phyloP scores from a whole-genome alignment of 768 basidiomycete genomes.

The Termitomyces sp. region DNA sequence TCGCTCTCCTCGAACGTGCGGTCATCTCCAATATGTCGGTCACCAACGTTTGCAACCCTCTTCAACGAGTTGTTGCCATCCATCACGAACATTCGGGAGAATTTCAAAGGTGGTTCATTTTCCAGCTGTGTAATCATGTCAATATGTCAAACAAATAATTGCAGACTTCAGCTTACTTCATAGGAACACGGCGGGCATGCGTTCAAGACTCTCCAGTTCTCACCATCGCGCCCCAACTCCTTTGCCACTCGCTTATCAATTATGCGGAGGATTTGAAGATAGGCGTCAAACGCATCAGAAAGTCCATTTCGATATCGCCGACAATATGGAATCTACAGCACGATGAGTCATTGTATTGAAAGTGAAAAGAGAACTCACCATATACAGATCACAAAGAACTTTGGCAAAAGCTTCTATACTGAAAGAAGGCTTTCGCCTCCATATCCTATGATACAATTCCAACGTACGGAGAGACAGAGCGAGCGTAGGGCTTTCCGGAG shows the following conservation, averaged over 20 bases:
- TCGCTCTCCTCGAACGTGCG: background rate
- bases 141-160: too few relatives aligned
- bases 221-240: background rate
- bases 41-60: conserved; percentile 17
- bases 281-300: background rate
- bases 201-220: background rate
- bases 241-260: background rate
- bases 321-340: background rate
- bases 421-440: too few relatives aligned
- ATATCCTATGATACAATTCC: too few relatives aligned
- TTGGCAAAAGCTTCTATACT: too few relatives aligned
- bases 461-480: too few relatives aligned
- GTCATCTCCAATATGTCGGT: conserved; percentile 14
- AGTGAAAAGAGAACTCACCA: background rate
- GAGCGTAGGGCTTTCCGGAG: too few relatives aligned
- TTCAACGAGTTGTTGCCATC: conserved; percentile 29
- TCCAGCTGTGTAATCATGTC: too few relatives aligned
- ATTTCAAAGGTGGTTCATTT: conserved; percentile 24
- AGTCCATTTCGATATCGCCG: background rate
- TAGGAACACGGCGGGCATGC: background rate
- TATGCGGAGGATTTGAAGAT: background rate
- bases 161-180: background rate
- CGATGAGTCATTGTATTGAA: background rate
- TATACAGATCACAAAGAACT: background rate
- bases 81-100: conserved; percentile 16